phyloP scores from a whole-genome alignment of 2,329 filamentous ascomycete genomes.

The Periconia macrospinosa region DNA sequence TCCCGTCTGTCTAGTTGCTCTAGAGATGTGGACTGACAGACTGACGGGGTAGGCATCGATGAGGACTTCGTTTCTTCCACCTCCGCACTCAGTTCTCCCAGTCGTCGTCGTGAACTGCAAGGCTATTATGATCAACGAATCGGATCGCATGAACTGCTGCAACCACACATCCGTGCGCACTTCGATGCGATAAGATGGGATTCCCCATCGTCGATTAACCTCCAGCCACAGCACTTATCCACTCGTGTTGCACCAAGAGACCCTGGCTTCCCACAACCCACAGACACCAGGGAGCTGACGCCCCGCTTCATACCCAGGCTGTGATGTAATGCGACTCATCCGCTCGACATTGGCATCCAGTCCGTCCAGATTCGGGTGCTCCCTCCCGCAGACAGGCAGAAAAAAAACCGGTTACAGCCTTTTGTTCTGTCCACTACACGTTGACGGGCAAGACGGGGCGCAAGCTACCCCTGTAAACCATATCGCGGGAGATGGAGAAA shows the following conservation, averaged over 20 bases:
- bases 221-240: constrained; percentile 34
- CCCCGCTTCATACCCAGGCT: constrained; percentile 36
- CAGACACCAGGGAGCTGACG: constrained; percentile 20
- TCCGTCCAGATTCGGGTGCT: constrained; percentile 27
- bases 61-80: not conserved
- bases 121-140: not conserved
- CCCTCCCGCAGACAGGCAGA: constrained; percentile 8
- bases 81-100: not conserved
- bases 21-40: not conserved
- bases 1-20: not conserved
- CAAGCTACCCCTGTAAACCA: constrained; percentile 36
- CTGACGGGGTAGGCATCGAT: not conserved
- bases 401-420: constrained; percentile 41
- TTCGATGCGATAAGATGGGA: not conserved
- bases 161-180: not conserved
- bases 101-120: no score
- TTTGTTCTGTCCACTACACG: constrained; percentile 15
- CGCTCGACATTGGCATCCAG: constrained; percentile 18
- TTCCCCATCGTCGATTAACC: constrained; percentile 36
- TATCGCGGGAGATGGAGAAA: constrained; percentile 15
- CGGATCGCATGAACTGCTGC: not conserved
- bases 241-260: constrained; percentile 31
- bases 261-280: constrained; percentile 20
- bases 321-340: constrained; percentile 39
- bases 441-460: constrained; percentile 38